A percentile compares a stretch with the other conserved stretches of the same genome.
phyloP scores from a whole-genome alignment of 805 yeast species.

The Wickerhamomyces chaumierensis region DNA sequence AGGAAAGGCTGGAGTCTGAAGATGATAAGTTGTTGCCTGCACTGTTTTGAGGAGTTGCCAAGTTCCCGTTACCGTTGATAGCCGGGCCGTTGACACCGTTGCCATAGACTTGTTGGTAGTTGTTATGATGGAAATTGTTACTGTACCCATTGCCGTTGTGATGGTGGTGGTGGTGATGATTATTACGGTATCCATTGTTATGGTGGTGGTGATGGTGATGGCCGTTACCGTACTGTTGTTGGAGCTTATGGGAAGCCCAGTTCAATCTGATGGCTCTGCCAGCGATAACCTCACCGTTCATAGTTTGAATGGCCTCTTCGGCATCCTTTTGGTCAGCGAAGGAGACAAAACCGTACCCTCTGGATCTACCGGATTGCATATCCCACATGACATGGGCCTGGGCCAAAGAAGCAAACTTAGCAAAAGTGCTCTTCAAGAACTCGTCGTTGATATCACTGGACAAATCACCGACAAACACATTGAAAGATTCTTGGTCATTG shows the following conservation, averaged over 20 bases:
- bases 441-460: constrained; percentile 79
- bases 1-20: no score
- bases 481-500: constrained; percentile 41
- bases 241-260: constrained; percentile 75
- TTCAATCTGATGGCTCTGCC: constrained; percentile 76
- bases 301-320: constrained; percentile 54
- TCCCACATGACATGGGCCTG: constrained; percentile 98
- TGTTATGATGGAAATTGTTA: constrained; percentile 1
- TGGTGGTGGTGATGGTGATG: constrained; percentile 6
- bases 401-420: constrained; percentile 43
- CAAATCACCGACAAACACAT: constrained; percentile 80
- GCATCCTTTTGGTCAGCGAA: constrained; percentile 61
- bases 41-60: background rate
- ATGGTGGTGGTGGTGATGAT: constrained; percentile 8
- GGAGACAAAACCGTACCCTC: constrained; percentile 88
- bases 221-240: constrained; percentile 13
- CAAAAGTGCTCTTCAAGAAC: constrained; percentile 44
- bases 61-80: constrained; percentile 2
- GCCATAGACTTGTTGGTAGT: constrained; percentile 1
- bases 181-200: constrained; percentile 5
- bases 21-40: background rate
- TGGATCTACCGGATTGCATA: constrained; percentile 83
- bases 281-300: constrained; percentile 63
- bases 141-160: constrained; percentile 3
- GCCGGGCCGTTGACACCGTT: background rate